Conservation (phyloP, 73 alveolate genomes). For the Paramecium caudatum region DNA sequence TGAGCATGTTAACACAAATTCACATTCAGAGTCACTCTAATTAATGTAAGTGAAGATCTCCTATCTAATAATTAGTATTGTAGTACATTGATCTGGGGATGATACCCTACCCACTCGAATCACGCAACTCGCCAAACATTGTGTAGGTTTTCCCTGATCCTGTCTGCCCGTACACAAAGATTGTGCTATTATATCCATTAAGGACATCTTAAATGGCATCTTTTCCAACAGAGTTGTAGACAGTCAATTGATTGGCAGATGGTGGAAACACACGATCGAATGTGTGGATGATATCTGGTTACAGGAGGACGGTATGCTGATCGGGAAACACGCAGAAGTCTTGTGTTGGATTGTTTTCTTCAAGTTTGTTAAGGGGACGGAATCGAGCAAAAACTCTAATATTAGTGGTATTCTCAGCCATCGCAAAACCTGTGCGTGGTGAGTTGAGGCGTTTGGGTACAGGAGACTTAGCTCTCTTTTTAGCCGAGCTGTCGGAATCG, state of each 20-base stretch:
- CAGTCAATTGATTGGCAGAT: slow-evolving; percentile 80
- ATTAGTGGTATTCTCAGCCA: slow-evolving; percentile 43
- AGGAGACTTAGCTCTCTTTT: slow-evolving; percentile 47
- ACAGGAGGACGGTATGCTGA: slow-evolving; percentile 71
- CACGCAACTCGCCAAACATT: slow-evolving; percentile 95
- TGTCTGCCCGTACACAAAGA: slow-evolving; percentile 98
- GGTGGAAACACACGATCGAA: slow-evolving; percentile 90
- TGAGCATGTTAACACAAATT: slow-evolving; percentile 83
- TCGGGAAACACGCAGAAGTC: slow-evolving; percentile 74
- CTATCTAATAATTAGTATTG: slow-evolving; percentile 26
- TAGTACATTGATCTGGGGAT: slow-evolving; percentile 90
- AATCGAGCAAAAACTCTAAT: slow-evolving; percentile 80
- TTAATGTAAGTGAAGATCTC: slow-evolving; percentile 78
- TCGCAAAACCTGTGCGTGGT: background rate
- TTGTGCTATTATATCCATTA: slow-evolving; percentile 93
- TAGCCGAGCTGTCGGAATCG: slow-evolving; percentile 48
- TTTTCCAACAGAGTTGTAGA: slow-evolving; percentile 85
- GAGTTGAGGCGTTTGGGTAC: slow-evolving; percentile 34
- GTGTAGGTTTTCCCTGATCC: slow-evolving; percentile 99
- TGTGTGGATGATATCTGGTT: slow-evolving; percentile 67
- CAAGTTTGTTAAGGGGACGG: slow-evolving; percentile 77
- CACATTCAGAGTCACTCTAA: slow-evolving; percentile 78
- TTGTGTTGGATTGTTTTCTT: slow-evolving; percentile 67
- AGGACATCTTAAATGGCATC: slow-evolving; percentile 85
- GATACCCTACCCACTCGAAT: slow-evolving; percentile 88